Evolutionary conservation across 2,329 filamentous ascomycete genomes (phyloP).

Genomic region (Aureobasidium sp.): DNA sequence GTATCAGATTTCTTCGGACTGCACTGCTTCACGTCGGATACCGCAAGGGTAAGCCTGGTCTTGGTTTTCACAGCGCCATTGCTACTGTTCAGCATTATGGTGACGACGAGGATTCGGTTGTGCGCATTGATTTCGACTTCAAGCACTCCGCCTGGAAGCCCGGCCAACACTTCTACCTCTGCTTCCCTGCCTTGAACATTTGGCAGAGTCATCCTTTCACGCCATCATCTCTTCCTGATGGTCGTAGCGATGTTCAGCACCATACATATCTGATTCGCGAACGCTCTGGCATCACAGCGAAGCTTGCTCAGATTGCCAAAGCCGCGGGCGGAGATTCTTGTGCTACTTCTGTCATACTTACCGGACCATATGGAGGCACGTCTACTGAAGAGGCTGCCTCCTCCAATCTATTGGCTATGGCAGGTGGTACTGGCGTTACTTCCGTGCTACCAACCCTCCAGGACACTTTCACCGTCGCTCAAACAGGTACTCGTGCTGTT

Average conservation of each 20-base stretch:
- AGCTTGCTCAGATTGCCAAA: conserved; percentile 42
- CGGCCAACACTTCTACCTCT: conserved; percentile 66
- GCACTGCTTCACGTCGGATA: conserved; percentile 56
- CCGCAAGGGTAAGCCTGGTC: conserved; percentile 26
- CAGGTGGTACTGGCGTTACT: conserved; percentile 55
- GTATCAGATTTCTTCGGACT: conserved; percentile 51
- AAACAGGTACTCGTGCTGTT: neutral
- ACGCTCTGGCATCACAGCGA: conserved; percentile 50
- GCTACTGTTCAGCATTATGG: conserved; percentile 49
- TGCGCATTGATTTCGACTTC: conserved; percentile 61
- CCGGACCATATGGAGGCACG: conserved; percentile 54
- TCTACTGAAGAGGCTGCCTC: neutral
- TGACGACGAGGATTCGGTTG: conserved; percentile 54
- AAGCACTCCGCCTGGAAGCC: conserved; percentile 53
- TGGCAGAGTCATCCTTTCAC: conserved; percentile 72
- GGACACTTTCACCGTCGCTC: conserved; percentile 37
- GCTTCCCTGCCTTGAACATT: conserved; percentile 58
- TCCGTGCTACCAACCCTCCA: conserved; percentile 63
- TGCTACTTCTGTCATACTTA: conserved; percentile 55
- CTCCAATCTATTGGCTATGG: conserved; percentile 14
- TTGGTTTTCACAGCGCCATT: conserved; percentile 50
- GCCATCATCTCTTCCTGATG: conserved; percentile 47
- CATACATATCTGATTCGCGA: conserved; percentile 34
- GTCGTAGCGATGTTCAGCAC: conserved; percentile 21
- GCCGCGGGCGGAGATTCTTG: conserved; percentile 38